These are phyloP conservation scores for Fomitopsis schrenkii DNA, from an alignment of 1,284 basidiomycete species.

Conservation along the genomic window DNA sequence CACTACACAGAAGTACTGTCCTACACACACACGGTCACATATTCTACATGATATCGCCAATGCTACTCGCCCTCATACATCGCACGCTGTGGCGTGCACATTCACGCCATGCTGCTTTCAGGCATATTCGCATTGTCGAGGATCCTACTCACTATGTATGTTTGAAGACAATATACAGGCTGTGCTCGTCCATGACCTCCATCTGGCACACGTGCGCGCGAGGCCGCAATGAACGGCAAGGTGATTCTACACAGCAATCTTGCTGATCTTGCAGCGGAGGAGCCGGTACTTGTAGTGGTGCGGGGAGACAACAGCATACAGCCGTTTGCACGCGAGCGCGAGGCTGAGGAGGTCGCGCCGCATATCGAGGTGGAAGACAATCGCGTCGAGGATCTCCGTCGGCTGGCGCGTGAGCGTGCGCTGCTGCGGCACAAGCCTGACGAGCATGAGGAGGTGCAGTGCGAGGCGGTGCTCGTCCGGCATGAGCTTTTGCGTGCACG, in stretches of 20 bases:
- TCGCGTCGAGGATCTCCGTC: constrained; percentile 58
- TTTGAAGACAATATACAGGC: too few species aligned
- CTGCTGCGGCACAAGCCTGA: constrained; percentile 44
- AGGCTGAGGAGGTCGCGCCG: constrained; percentile 49
- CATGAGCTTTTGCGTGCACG: constrained; percentile 50
- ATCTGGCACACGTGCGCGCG: constrained; percentile 51
- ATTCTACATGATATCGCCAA: too few species aligned
- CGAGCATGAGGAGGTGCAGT: constrained; percentile 51
- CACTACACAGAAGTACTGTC: too few species aligned
- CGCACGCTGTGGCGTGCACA: too few species aligned
- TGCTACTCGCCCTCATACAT: too few species aligned
- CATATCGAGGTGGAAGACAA: constrained; percentile 48
- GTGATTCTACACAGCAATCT: constrained; percentile 58
- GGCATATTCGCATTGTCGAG: too few species aligned
- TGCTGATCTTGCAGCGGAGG: constrained; percentile 51
- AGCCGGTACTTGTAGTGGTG: constrained; percentile 57
- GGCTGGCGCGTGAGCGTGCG: constrained; percentile 51
- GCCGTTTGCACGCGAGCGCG: constrained; percentile 48
- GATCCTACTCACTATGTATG: too few species aligned
- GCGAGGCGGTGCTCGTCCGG: constrained; percentile 56
- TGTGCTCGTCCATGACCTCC: constrained; percentile 59
- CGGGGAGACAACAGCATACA: constrained; percentile 51
- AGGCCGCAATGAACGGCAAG: constrained; percentile 48
- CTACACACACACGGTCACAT: too few species aligned
- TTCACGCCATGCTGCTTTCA: too few species aligned